A percentile compares a stretch with the other conserved stretches of the same genome.
Evolutionary conservation across 768 basidiomycete species (phyloP).

Genomic region (Clavulina sp.): DNA sequence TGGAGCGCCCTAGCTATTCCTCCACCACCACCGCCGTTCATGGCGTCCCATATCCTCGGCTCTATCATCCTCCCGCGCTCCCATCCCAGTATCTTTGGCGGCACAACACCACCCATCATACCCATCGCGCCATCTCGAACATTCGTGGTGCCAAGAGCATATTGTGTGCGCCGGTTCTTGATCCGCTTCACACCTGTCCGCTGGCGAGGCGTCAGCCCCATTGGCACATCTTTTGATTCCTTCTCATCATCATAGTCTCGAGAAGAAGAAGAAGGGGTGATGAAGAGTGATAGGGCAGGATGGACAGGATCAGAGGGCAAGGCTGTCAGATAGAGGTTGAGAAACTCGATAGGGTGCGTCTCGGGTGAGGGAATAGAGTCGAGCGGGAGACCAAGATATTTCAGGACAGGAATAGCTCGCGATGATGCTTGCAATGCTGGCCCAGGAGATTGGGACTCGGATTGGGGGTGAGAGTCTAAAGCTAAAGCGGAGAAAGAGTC

Average conservation of each 20-base stretch:
- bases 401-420: no score
- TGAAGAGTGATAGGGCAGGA: constrained; percentile 27
- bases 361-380: constrained; percentile 46
- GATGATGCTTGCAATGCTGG: no score
- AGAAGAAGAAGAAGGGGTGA: no score
- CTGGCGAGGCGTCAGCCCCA: constrained; percentile 37
- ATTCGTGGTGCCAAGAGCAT: constrained; percentile 26
- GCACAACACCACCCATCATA: no score
- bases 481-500: no score
- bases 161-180: constrained; percentile 56
- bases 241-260: no score
- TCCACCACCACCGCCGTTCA: no score
- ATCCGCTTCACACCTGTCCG: constrained; percentile 45
- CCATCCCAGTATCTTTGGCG: constrained; percentile 39
- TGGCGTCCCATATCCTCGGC: constrained; percentile 51
- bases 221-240: no score
- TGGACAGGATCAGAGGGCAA: constrained; percentile 39
- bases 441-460: no score
- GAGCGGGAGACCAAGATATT: constrained; percentile 38
- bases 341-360: constrained; percentile 41
- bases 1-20: no score
- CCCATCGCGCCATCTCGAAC: no score
- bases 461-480: no score
- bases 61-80: constrained; percentile 36
- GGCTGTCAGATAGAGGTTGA: constrained; percentile 36